Base-by-base conservation (phyloP, 306 rosid genomes). In the Fagus crenata region DNA sequence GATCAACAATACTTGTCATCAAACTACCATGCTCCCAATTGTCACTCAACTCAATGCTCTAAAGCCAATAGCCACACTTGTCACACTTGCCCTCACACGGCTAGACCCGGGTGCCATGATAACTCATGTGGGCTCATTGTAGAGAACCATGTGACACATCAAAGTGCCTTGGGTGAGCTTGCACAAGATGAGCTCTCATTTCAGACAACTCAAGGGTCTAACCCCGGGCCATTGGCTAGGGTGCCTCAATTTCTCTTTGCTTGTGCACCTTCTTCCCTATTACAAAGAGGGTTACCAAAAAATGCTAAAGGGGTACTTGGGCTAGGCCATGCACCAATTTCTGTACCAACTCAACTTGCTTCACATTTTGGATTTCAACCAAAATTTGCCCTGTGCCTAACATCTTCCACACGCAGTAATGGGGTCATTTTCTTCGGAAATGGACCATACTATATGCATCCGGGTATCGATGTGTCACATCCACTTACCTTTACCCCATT, bases 11-110 rank as follows among this genome's bases (percentile, higher is more conserved):
- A 87, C 79, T 7, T 72, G 1, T 85, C 92, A 11, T 53, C 78
- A 31, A 81, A 83, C 0, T 86, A 81, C 83, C 74, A 73, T 17
- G 85, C 94, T 3, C 91, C 92, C 4, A 9, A 39, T 1, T 91
- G 91, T 72, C 87, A 85, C 81, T 89, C 92, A 0, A 74, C 91
- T 0, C 88, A 78, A 32, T 91, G 94, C 76, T 14, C 83, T 0
- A 56, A 76, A 17, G 93, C 89, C 74, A 74, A 74, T 72, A 78
- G 72, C 53, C 84, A 84, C 68, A 33, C 33, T 0, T 89, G 91
- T 74, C 86, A 64, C 63, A 78, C 85, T 0, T 89, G 91, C 69
- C 4, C 53, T 15, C 4, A 83, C 0, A 4, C 58, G 0, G 14
- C 78, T 28, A 4, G 80, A 12, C 87, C 84, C 0, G 86, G 89